phyloP scores from a whole-genome alignment of 1,284 basidiomycete genomes.

The Leccinum subspadiceum region DNA sequence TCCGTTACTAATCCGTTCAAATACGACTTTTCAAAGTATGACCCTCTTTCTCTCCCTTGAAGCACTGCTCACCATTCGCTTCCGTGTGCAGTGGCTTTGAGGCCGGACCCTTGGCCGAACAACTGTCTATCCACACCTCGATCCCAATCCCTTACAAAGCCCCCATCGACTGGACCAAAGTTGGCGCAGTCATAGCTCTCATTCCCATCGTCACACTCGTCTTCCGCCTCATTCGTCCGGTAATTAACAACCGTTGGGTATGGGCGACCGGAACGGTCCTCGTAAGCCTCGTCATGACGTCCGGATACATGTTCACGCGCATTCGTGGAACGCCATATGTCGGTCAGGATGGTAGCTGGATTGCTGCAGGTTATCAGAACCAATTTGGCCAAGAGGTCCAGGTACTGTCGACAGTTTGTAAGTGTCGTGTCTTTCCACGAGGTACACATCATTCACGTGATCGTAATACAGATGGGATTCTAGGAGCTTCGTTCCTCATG shows the following conservation, averaged over 20 bases:
- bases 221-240: constrained; percentile 63
- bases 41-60: constrained; percentile 3
- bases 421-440: constrained; percentile 30
- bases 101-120: constrained; percentile 71
- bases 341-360: constrained; percentile 70
- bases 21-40: constrained; percentile 79
- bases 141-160: constrained; percentile 71
- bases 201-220: constrained; percentile 46
- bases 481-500: constrained; percentile 82
- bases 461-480: constrained; percentile 68
- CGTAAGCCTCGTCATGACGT: constrained; percentile 79
- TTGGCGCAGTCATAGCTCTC: constrained; percentile 44
- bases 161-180: constrained; percentile 68
- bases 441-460: constrained; percentile 6
- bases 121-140: constrained; percentile 71
- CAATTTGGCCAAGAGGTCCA: constrained; percentile 94
- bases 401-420: constrained; percentile 85
- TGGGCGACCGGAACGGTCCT: constrained; percentile 71
- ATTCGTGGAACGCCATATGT: constrained; percentile 84
- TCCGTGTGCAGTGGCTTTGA: constrained; percentile 72
- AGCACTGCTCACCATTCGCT: constrained; percentile 8
- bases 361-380: constrained; percentile 85
- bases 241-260: constrained; percentile 76
- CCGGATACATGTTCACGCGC: constrained; percentile 95
- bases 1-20: constrained; percentile 57